phyloP scores from a whole-genome alignment of 2,329 filamentous ascomycete genomes.

The Pseudocercospora macadamiae region DNA sequence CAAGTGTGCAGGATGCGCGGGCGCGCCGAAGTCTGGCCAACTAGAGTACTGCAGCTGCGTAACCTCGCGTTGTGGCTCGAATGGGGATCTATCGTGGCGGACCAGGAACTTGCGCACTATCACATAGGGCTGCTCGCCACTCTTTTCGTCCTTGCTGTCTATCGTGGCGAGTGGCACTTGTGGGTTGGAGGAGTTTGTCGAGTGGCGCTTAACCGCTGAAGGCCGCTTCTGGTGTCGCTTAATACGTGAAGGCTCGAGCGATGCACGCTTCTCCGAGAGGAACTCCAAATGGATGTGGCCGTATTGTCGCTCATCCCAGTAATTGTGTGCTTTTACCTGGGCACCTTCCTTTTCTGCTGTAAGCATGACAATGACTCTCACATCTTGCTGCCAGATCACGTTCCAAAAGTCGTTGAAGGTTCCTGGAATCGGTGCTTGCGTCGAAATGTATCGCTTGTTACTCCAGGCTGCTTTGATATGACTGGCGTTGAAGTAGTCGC shows the following conservation, averaged over 20 bases:
- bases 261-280: conserved; percentile 80
- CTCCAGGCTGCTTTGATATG: conserved; percentile 78
- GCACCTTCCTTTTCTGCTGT: conserved; percentile 93
- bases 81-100: conserved; percentile 74
- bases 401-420: conserved; percentile 99
- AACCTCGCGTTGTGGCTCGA: conserved; percentile 84
- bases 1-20: conserved; percentile 83
- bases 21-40: conserved; percentile 97
- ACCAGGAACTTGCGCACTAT: conserved; percentile 86
- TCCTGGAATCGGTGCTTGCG: conserved; percentile 87
- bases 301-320: conserved; percentile 82
- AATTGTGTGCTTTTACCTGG: conserved; percentile 91
- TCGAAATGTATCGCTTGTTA: conserved; percentile 92
- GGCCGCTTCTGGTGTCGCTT: conserved; percentile 44
- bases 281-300: conserved; percentile 74
- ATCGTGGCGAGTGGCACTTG: conserved; percentile 33
- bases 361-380: conserved; percentile 92
- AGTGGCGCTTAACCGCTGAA: conserved; percentile 39
- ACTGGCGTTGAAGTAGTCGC: conserved; percentile 96
- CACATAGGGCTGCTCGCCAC: conserved; percentile 69
- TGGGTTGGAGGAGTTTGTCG: conserved; percentile 41
- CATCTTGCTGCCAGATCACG: conserved; percentile 94
- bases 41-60: conserved; percentile 92
- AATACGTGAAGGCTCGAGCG: conserved; percentile 67
- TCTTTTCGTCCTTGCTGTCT: conserved; percentile 29